Base-by-base conservation (phyloP, 768 basidiomycete genomes). In the Mycena galopus region DNA sequence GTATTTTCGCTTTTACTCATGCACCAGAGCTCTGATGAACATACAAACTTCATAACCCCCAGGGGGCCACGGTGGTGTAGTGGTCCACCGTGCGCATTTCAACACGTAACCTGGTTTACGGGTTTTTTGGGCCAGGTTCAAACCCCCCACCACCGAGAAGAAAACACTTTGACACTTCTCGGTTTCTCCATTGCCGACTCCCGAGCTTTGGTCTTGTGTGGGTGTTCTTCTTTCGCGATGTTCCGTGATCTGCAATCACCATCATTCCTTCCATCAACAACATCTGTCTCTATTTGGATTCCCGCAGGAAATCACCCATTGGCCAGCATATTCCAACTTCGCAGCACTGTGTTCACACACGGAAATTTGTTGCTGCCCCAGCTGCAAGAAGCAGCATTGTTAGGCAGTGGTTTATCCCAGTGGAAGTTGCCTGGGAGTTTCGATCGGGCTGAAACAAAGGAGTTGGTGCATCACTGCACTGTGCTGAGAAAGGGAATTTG, bases 261-360 rank as follows among this genome's bases (percentile, higher is more conserved):
- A 35, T 12, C 35, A 35, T 6, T 35, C 35, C 35, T 35, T 6
- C 12, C 35, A 35, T 35, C 35, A 7, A 35, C 12, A 6, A 6
- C 35, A 7, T 12, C 12, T 35, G 12, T 35, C 35, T 7, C 35
- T 29, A 25, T 61, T 61, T n/a, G 39, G 59, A 61, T 44, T n/a
- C 5, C 61, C 47, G 61, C 61, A 2, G 17, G 42, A 47, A 47
- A 62, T 47, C 61, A 62, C 61, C 61, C 61, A 29, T 42, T 44
- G 44, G 61, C 61, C 61, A 4, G 61, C 61, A 62, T 16, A 61
- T 61, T 61, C 42, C 61, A 62, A 32, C 61, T 47, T 44, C 30
- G 61, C 61, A 62, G 61, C n/a, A 47, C 17, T 44, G 37, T 25
- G 59, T 6, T 44, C 59, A 61, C 44, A 37, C 59, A 12, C 59